Conservation (phyloP, 208 protist species). For the Leptomonas pyrrhocoris region DNA sequence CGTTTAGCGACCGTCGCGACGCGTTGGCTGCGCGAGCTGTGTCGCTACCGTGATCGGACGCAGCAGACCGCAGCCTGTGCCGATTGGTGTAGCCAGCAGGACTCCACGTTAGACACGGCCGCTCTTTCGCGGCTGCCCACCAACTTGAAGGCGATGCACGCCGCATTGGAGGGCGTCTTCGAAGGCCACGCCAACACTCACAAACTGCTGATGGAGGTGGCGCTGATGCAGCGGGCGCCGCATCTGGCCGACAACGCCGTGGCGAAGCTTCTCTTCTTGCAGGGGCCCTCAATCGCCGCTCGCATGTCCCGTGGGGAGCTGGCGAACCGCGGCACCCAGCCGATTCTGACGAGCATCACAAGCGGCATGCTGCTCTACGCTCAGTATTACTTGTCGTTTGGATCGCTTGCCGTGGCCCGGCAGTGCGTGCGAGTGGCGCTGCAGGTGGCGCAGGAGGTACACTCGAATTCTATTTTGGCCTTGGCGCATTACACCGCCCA, state of each 20-base stretch:
- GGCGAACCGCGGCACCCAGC: conserved; percentile 46
- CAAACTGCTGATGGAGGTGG: conserved; percentile 32
- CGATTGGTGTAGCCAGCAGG: background rate
- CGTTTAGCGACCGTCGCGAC: conserved; percentile 33
- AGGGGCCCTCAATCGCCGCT: conserved; percentile 23
- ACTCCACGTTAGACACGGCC: background rate
- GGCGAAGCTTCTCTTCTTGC: conserved; percentile 38
- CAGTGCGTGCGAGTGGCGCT: conserved; percentile 73
- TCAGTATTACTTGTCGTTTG: conserved; percentile 70
- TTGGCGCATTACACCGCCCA: conserved; percentile 81
- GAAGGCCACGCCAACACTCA: conserved; percentile 37
- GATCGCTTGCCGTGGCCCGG: conserved; percentile 53
- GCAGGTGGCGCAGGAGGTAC: conserved; percentile 77
- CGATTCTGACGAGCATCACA: conserved; percentile 73
- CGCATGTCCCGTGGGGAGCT: conserved; percentile 27
- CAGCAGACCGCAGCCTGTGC: background rate
- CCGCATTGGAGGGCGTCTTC: conserved; percentile 35
- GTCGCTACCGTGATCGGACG: background rate
- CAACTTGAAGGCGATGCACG: conserved; percentile 26
- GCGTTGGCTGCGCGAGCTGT: conserved; percentile 27
- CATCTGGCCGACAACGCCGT: conserved; percentile 42
- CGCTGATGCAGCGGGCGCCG: conserved; percentile 22
- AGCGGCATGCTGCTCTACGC: conserved; percentile 82
- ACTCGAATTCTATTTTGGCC: conserved; percentile 60
- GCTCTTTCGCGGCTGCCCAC: conserved; percentile 1